A percentile compares a stretch with the other conserved stretches of the same genome.
phyloP scores from a whole-genome alignment of 176 grass and related monocot species.

The Echinochloa phyllopogon region DNA sequence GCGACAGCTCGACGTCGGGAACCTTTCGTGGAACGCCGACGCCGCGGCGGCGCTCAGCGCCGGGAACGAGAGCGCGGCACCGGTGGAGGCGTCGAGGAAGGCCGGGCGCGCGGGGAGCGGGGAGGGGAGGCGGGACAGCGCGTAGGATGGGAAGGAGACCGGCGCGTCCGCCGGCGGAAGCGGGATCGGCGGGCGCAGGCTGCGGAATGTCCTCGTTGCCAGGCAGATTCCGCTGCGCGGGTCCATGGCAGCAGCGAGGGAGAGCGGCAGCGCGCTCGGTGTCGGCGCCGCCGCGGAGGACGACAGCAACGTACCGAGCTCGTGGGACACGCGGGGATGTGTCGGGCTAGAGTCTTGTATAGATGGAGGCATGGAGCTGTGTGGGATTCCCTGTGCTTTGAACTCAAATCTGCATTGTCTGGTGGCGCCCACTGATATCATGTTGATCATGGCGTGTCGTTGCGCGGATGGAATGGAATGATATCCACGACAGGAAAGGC shows the following conservation, averaged over 20 bases:
- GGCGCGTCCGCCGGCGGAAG: background rate
- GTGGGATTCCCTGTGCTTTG: no score
- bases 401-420: no score
- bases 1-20: background rate
- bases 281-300: background rate
- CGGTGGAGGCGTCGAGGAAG: conserved; percentile 18
- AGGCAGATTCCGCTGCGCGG: conserved; percentile 14
- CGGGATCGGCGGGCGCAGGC: conserved; percentile 11
- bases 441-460: no score
- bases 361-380: no score
- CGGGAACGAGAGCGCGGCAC: conserved; percentile 1
- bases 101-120: conserved; percentile 12
- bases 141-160: conserved; percentile 10
- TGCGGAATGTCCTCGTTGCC: conserved; percentile 23
- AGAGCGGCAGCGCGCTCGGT: background rate
- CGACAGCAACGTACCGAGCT: background rate
- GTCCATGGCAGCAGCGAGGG: background rate
- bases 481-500: no score
- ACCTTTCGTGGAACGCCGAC: conserved; percentile 15
- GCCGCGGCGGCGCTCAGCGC: background rate
- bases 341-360: no score
- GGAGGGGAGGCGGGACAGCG: background rate
- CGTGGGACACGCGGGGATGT: background rate
- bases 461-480: no score
- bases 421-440: no score